phyloP scores from a whole-genome alignment of 2,329 filamentous ascomycete genomes.

The Neonectria magnoliae region DNA sequence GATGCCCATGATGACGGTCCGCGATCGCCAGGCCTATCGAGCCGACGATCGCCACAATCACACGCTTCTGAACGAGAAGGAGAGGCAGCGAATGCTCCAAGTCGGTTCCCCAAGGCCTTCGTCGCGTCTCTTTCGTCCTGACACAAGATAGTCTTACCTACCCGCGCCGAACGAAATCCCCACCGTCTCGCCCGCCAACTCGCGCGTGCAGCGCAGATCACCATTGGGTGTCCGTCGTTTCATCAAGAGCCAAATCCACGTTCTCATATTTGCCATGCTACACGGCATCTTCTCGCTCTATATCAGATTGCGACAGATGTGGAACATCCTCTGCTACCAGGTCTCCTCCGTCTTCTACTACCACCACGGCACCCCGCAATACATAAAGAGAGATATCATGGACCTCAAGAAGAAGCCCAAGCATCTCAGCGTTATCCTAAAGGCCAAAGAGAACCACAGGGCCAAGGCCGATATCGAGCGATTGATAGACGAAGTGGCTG shows the following conservation, averaged over 20 bases:
- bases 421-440: slow-evolving; percentile 88
- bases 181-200: slow-evolving; percentile 30
- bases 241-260: slow-evolving; percentile 69
- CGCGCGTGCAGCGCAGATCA: slow-evolving; percentile 47
- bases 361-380: slow-evolving; percentile 93
- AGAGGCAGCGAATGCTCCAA: slow-evolving; percentile 50
- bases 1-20: slow-evolving; percentile 48
- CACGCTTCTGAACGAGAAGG: slow-evolving; percentile 47
- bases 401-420: slow-evolving; percentile 78
- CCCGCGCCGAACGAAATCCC: slow-evolving; percentile 48
- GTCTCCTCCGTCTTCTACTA: slow-evolving; percentile 87
- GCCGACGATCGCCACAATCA: slow-evolving; percentile 51
- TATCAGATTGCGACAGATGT: slow-evolving; percentile 81
- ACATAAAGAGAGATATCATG: slow-evolving; percentile 88
- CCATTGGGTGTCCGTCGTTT: slow-evolving; percentile 70
- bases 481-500: slow-evolving; percentile 88
- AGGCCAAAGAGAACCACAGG: slow-evolving; percentile 74
- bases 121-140: background rate
- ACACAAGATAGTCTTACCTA: slow-evolving; percentile 46
- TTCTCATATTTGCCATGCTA: slow-evolving; percentile 73
- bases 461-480: slow-evolving; percentile 81
- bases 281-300: slow-evolving; percentile 90
- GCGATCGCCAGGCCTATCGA: slow-evolving; percentile 53
- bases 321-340: slow-evolving; percentile 80
- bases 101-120: slow-evolving; percentile 38